Percentiles rank a stretch among this genome's conserved stretches.
These are phyloP conservation scores for Ilex aquifolium DNA, from an alignment of 257 asterid species.

Conservation along the genomic window DNA sequence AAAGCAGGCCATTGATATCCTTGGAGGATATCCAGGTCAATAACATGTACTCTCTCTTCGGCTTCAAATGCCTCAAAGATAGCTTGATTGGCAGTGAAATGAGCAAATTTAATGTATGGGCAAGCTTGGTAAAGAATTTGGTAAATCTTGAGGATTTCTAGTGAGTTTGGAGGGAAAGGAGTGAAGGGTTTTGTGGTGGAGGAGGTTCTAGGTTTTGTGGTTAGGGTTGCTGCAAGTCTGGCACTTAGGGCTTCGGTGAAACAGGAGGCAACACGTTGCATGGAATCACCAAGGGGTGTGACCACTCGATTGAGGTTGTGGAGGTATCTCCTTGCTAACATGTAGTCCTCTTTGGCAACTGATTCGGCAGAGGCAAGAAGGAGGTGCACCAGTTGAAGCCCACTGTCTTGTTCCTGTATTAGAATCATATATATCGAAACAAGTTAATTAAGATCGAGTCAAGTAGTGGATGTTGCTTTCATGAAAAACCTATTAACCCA, in stretches of 20 bases:
- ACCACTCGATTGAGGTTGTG: constrained; percentile 66
- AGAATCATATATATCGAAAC: neutral
- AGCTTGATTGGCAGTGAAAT: constrained; percentile 83
- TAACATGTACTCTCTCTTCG: constrained; percentile 64
- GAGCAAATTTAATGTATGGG: constrained; percentile 79
- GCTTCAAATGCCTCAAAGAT: constrained; percentile 78
- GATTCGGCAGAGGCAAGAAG: constrained; percentile 80
- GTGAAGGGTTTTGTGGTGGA: constrained; percentile 35
- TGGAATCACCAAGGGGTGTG: constrained; percentile 67
- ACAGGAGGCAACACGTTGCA: constrained; percentile 80
- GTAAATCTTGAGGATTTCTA: constrained; percentile 76
- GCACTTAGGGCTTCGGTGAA: constrained; percentile 67
- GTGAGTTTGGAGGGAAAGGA: constrained; percentile 63
- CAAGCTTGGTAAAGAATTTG: constrained; percentile 87
- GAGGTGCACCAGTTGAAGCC: constrained; percentile 71
- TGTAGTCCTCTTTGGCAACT: constrained; percentile 74
- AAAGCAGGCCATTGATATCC: constrained; percentile 95
- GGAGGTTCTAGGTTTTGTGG: constrained; percentile 45
- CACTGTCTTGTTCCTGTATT: constrained; percentile 64
- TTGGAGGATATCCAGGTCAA: constrained; percentile 78
- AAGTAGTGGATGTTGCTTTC: neutral
- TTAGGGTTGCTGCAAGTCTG: constrained; percentile 59
- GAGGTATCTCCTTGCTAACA: constrained; percentile 63
- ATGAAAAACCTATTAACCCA: neutral
- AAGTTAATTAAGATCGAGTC: neutral